Conservation (phyloP, 306 rosid genomes). For the Glycine soja region DNA sequence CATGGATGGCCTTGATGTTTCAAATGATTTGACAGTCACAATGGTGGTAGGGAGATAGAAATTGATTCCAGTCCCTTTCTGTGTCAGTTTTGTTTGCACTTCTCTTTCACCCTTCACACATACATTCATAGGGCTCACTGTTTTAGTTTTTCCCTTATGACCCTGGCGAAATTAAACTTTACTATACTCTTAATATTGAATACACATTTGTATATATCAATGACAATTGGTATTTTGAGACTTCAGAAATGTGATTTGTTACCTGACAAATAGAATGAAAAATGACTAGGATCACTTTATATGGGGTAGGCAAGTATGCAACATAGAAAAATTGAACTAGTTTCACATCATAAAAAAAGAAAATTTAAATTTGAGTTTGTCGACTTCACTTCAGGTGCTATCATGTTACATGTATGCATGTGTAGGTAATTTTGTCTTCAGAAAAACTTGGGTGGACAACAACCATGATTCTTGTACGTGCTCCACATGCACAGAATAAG, state of each 20-base stretch:
- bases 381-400: constrained; percentile 16
- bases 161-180: not conserved
- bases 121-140: not conserved
- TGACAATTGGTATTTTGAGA: constrained; percentile 8
- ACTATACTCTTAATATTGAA: constrained; percentile 2
- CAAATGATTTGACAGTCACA: constrained; percentile 74
- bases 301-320: not conserved
- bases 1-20: constrained; percentile 60
- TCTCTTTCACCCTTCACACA: not conserved
- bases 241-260: constrained; percentile 16
- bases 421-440: not conserved
- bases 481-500: not conserved
- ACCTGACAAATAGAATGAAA: constrained; percentile 7
- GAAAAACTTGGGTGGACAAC: not conserved
- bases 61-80: constrained; percentile 18
- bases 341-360: not conserved
- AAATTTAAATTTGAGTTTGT: not conserved
- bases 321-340: not conserved
- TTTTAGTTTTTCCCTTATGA: not conserved
- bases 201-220: constrained; percentile 22
- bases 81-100: constrained; percentile 22
- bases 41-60: constrained; percentile 70
- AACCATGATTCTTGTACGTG: not conserved
- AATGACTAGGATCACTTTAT: not conserved
- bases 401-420: not conserved